Percentiles rank a stretch among this genome's conserved stretches.
These are phyloP conservation scores for Saccharomyces eubayanus DNA, from an alignment of 805 yeast species.

Conservation along the genomic window DNA sequence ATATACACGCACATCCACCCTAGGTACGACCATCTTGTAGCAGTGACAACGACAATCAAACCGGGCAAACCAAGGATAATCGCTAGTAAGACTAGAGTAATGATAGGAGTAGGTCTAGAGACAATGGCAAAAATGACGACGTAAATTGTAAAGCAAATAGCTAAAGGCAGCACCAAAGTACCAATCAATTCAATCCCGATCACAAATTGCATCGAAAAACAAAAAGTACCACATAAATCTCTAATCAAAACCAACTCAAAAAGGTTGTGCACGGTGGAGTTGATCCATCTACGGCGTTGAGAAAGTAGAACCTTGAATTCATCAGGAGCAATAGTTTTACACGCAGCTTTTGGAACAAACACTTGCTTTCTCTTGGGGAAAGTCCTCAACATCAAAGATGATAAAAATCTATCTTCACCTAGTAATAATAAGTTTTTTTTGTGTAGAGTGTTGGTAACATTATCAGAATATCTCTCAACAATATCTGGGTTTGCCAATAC, in stretches of 20 bases:
- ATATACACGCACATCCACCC: conserved; percentile 74
- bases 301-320: conserved; percentile 70
- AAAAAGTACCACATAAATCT: conserved; percentile 89
- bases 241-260: conserved; percentile 78
- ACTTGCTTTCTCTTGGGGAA: conserved; percentile 85
- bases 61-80: conserved; percentile 84
- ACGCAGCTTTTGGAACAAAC: conserved; percentile 83
- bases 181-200: conserved; percentile 78
- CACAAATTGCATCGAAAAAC: conserved; percentile 91
- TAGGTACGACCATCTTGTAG: conserved; percentile 62
- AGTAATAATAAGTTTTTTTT: conserved; percentile 73
- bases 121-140: conserved; percentile 65
- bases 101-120: conserved; percentile 63
- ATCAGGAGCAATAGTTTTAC: conserved; percentile 87
- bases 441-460: conserved; percentile 75
- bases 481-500: conserved; percentile 87
- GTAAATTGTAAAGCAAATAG: conserved; percentile 74
- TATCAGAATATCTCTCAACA: conserved; percentile 84
- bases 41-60: conserved; percentile 68
- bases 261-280: conserved; percentile 87
- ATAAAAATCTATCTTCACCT: conserved; percentile 84
- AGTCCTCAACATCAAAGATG: conserved; percentile 78
- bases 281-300: conserved; percentile 95
- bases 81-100: conserved; percentile 69
- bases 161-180: conserved; percentile 82